Conservation (phyloP, 805 yeast species). For the Groenewaldozyma tartarivorans region DNA sequence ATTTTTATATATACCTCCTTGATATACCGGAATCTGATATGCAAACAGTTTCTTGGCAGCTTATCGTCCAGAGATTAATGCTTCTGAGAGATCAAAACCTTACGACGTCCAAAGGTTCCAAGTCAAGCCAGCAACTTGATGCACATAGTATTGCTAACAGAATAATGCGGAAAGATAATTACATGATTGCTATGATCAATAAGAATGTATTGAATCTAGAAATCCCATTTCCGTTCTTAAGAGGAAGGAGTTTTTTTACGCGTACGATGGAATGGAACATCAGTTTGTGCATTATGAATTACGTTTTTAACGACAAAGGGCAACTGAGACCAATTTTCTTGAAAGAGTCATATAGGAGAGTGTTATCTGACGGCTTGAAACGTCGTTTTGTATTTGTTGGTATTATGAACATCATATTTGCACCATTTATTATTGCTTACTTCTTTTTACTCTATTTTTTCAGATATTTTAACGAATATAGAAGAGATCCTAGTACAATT, state of each 20-base stretch:
- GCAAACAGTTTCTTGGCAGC: slow-evolving; percentile 90
- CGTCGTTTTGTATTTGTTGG: slow-evolving; percentile 86
- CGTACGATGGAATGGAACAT: slow-evolving; percentile 92
- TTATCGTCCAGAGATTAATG: slow-evolving; percentile 68
- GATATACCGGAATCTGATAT: slow-evolving; percentile 70
- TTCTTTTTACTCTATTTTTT: slow-evolving; percentile 77
- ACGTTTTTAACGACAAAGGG: slow-evolving; percentile 73
- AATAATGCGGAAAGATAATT: slow-evolving; percentile 91
- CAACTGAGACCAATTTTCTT: slow-evolving; percentile 65
- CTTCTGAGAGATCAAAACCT: slow-evolving; percentile 73
- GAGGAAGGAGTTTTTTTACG: slow-evolving; percentile 37
- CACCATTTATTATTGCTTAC: slow-evolving; percentile 81
- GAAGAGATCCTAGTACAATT: slow-evolving; percentile 74
- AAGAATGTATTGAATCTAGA: slow-evolving; percentile 63
- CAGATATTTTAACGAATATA: slow-evolving; percentile 86
- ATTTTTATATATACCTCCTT: slow-evolving; percentile 65
- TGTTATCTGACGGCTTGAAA: slow-evolving; percentile 56
- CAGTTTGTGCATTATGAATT: slow-evolving; percentile 78
- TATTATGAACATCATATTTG: slow-evolving; percentile 63
- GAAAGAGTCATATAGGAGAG: slow-evolving; percentile 59
- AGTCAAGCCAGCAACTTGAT: slow-evolving; percentile 45
- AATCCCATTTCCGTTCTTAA: slow-evolving; percentile 39
- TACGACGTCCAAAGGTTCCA: slow-evolving; percentile 34
- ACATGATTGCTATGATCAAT: slow-evolving; percentile 81
- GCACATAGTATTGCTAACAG: slow-evolving; percentile 94